A percentile compares a stretch with the other conserved stretches of the same genome.
Conservation (phyloP, 768 basidiomycete genomes). For the Psilocybe subaeruginosa region DNA sequence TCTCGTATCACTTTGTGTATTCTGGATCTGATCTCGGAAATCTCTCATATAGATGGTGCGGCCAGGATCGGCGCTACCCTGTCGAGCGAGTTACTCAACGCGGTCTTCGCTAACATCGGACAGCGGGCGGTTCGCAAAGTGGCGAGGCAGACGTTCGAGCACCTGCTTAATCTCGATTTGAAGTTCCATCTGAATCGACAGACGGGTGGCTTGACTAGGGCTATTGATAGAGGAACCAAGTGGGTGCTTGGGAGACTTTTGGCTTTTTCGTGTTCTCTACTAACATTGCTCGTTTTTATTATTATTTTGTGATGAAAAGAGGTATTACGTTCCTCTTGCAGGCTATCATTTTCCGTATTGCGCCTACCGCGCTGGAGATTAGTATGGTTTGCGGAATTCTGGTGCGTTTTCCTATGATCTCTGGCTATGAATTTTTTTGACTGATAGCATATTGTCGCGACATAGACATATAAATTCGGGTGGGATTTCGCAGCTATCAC, state of each 20-base stretch:
- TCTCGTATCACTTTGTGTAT: not conserved
- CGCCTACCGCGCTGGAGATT: slow-evolving; percentile 95
- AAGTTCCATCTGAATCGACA: slow-evolving; percentile 92
- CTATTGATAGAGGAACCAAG: slow-evolving; percentile 98
- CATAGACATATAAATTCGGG: slow-evolving; percentile 94
- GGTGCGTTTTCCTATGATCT: slow-evolving; percentile 45
- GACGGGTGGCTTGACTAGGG: slow-evolving; percentile 93
- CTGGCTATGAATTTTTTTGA: not conserved
- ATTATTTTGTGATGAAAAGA: slow-evolving; percentile 39
- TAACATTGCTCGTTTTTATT: not conserved
- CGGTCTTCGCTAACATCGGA: slow-evolving; percentile 94
- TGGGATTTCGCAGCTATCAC: slow-evolving; percentile 97
- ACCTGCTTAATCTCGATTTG: slow-evolving; percentile 88
- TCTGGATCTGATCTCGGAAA: too few relatives aligned
- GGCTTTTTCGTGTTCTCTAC: too few relatives aligned
- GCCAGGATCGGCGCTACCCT: slow-evolving; percentile 90
- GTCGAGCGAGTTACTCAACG: slow-evolving; percentile 91
- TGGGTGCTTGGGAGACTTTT: slow-evolving; percentile 34
- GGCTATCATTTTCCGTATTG: slow-evolving; percentile 92
- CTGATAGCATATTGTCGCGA: not conserved
- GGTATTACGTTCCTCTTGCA: slow-evolving; percentile 96
- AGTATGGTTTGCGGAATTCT: slow-evolving; percentile 96
- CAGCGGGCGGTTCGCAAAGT: slow-evolving; percentile 94
- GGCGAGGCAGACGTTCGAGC: slow-evolving; percentile 94
- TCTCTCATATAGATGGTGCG: slow-evolving; percentile 68